A percentile compares a stretch with the other conserved stretches of the same genome.
Evolutionary conservation across 73 alveolate genomes (phyloP).

Genomic region (Paramecium octaurelia): DNA sequence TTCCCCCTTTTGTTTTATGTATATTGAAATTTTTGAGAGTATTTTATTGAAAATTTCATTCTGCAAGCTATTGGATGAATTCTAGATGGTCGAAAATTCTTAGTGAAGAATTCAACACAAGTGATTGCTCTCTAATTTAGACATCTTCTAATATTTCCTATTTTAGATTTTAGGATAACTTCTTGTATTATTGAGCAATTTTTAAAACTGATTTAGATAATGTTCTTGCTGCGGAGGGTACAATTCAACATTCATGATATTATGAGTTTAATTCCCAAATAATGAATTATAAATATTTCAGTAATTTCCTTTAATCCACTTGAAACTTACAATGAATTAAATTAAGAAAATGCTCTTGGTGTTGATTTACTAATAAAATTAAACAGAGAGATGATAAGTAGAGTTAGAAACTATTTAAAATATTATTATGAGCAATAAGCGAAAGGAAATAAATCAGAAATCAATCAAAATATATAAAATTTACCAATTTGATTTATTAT

Average conservation of each 20-base stretch:
- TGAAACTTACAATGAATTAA: too few species aligned
- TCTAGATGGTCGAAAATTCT: neutral
- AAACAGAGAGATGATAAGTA: too few species aligned
- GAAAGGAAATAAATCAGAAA: neutral
- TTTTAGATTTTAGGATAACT: neutral
- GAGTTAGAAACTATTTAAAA: conserved; percentile 34
- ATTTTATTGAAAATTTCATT: neutral
- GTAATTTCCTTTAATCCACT: too few species aligned
- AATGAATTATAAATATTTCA: too few species aligned
- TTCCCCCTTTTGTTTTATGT: neutral
- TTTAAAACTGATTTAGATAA: too few species aligned
- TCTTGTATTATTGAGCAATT: too few species aligned
- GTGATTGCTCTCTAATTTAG: neutral
- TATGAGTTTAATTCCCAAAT: too few species aligned
- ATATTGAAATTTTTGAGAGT: neutral
- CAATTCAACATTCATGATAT: too few species aligned
- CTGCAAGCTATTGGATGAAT: neutral
- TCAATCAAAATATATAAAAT: neutral
- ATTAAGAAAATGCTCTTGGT: too few species aligned
- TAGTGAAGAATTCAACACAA: neutral
- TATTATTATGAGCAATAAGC: neutral
- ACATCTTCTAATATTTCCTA: conserved; percentile 18
- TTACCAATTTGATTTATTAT: neutral
- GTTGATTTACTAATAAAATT: too few species aligned
- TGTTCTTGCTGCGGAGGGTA: too few species aligned